phyloP scores from a whole-genome alignment of 2,329 filamentous ascomycete genomes.

The Neofusicoccum parvum region DNA sequence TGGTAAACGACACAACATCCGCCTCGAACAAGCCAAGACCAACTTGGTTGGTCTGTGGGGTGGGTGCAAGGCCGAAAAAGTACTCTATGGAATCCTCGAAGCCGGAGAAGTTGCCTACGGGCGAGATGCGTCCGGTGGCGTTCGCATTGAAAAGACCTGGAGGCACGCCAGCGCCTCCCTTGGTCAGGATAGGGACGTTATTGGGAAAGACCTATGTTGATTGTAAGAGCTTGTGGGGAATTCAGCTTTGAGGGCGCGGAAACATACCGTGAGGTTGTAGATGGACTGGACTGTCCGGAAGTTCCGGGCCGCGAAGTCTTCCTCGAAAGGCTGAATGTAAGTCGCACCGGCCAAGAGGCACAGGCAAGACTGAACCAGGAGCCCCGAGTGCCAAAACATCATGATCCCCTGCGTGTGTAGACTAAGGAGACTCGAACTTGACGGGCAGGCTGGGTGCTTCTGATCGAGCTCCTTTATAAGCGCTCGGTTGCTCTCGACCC shows the following conservation, averaged over 20 bases:
- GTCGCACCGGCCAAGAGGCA: background rate
- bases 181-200: conserved; percentile 39
- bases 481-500: no score
- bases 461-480: no score
- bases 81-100: conserved; percentile 49
- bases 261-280: conserved; percentile 43
- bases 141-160: conserved; percentile 42
- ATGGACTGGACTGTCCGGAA: conserved; percentile 41
- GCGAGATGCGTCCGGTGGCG: conserved; percentile 44
- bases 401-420: background rate
- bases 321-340: background rate
- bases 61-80: conserved; percentile 47
- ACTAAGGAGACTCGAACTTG: no score
- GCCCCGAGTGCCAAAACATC: background rate
- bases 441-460: no score
- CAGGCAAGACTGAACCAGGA: background rate
- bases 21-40: conserved; percentile 29
- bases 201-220: conserved; percentile 35
- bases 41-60: conserved; percentile 32
- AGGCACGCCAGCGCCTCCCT: conserved; percentile 41
- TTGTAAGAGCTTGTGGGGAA: no score
- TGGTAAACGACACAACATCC: conserved; percentile 34
- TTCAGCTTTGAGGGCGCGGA: no score
- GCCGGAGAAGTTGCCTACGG: conserved; percentile 46
- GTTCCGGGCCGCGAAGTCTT: conserved; percentile 33